Evolutionary conservation across 2,329 filamentous ascomycete genomes (phyloP).

Genomic region (Parastagonospora avenae): DNA sequence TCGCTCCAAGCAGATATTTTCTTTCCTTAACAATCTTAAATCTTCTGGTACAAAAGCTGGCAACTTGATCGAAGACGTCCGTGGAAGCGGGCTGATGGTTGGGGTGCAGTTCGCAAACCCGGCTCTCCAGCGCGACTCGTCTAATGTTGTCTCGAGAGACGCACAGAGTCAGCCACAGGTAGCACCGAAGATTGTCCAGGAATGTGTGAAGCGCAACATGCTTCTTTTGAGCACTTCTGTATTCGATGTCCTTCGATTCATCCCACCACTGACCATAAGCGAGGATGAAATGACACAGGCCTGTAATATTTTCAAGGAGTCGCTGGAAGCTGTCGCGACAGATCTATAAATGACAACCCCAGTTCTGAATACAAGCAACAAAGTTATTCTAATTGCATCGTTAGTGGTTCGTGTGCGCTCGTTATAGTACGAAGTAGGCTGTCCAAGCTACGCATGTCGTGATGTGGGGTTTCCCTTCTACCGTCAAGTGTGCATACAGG

Average conservation of each 20-base stretch:
- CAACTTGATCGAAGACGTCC: constrained; percentile 34
- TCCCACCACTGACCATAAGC: constrained; percentile 34
- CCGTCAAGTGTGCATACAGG: no score
- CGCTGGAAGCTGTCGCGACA: constrained; percentile 32
- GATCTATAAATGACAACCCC: constrained; percentile 15
- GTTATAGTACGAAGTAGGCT: no score
- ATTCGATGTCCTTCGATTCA: constrained; percentile 36
- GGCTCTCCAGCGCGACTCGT: constrained; percentile 21
- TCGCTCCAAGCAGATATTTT: constrained; percentile 33
- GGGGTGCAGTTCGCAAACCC: constrained; percentile 33
- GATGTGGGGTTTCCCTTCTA: no score
- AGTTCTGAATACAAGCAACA: no score
- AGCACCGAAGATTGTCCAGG: constrained; percentile 33
- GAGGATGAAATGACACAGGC: constrained; percentile 32
- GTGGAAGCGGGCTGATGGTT: constrained; percentile 34
- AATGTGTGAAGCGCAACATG: constrained; percentile 37
- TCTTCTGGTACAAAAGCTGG: constrained; percentile 30
- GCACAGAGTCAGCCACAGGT: constrained; percentile 26
- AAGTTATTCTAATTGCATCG: no score
- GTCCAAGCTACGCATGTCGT: no score
- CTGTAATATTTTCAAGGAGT: constrained; percentile 31
- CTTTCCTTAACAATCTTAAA: constrained; percentile 30
- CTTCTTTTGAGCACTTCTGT: constrained; percentile 37
- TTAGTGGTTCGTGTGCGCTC: no score
- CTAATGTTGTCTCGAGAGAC: constrained; percentile 21